phyloP scores from a whole-genome alignment of 352 stramenopile genomes.

The Phytophthora constricta region DNA sequence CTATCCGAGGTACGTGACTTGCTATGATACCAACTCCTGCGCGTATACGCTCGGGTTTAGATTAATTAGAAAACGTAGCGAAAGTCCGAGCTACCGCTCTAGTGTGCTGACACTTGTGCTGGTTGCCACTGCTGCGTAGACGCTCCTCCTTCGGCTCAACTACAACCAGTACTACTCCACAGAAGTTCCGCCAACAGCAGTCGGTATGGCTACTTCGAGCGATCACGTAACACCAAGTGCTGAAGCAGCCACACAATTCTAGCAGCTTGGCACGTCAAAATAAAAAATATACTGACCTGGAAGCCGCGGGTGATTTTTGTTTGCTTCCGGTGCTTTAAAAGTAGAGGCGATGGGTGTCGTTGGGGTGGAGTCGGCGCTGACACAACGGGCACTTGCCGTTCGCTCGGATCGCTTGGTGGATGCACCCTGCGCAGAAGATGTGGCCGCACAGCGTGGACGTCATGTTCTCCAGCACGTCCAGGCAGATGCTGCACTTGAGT shows the following conservation, averaged over 20 bases:
- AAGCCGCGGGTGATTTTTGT: neutral
- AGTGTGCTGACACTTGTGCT: conserved; percentile 35
- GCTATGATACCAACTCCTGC: conserved; percentile 10
- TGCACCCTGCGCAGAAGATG: conserved; percentile 81
- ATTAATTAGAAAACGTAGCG: conserved; percentile 21
- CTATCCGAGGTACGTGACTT: conserved; percentile 52
- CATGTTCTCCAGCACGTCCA: conserved; percentile 81
- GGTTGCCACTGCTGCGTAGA: conserved; percentile 38
- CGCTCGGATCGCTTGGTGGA: conserved; percentile 68
- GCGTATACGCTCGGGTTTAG: conserved; percentile 21
- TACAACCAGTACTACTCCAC: conserved; percentile 59
- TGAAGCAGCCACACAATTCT: conserved; percentile 10
- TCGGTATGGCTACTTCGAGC: conserved; percentile 9
- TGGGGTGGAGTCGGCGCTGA: conserved; percentile 59
- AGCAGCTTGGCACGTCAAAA: conserved; percentile 25
- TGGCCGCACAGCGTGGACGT: conserved; percentile 84
- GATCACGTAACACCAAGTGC: conserved; percentile 11
- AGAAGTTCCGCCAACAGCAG: conserved; percentile 6
- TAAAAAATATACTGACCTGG: conserved; percentile 29
- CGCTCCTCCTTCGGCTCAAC: conserved; percentile 64
- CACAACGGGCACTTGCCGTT: conserved; percentile 83
- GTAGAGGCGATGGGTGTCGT: conserved; percentile 83
- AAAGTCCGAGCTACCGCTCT: conserved; percentile 19
- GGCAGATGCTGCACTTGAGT: conserved; percentile 87
- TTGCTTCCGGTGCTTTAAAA: conserved; percentile 50